Evolutionary conservation across 176 grass and related monocot species (phyloP).

Genomic region (Oryza punctata): DNA sequence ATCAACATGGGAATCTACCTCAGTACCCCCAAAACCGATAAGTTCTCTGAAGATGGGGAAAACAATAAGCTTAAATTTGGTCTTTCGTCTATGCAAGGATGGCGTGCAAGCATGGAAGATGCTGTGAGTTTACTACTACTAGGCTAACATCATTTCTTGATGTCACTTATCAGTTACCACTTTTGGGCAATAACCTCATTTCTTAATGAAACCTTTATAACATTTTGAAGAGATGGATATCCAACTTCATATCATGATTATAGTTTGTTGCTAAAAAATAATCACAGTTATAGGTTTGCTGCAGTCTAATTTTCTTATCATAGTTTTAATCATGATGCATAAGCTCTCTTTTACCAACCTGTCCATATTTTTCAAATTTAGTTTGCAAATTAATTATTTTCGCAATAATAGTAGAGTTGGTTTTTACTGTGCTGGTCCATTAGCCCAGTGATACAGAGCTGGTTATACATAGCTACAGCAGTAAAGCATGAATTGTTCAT

Average conservation of each 20-base stretch:
- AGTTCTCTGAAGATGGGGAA: conserved; percentile 75
- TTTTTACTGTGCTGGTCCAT: conserved; percentile 26
- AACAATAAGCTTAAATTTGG: conserved; percentile 76
- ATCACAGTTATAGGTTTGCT: background rate
- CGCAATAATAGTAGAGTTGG: background rate
- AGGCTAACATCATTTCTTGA: conserved; percentile 25
- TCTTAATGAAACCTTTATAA: conserved; percentile 22
- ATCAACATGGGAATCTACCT: conserved; percentile 91
- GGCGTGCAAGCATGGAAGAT: conserved; percentile 99
- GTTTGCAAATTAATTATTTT: conserved; percentile 1
- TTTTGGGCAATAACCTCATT: conserved; percentile 14
- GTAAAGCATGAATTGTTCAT: conserved; percentile 15
- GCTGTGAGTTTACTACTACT: conserved; percentile 63
- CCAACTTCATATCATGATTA: conserved; percentile 2
- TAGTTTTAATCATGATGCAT: conserved; percentile 9
- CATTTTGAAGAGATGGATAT: background rate
- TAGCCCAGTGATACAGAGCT: conserved; percentile 20
- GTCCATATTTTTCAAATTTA: background rate
- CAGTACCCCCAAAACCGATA: conserved; percentile 89
- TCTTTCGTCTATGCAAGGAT: conserved; percentile 97
- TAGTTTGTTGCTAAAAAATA: conserved; percentile 14
- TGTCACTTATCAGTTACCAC: conserved; percentile 5
- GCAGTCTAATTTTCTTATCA: background rate
- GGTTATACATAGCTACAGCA: background rate
- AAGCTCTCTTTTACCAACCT: conserved; percentile 7